Conservation (phyloP, 148 eudicot species). For the Amaranthus palmeri region DNA sequence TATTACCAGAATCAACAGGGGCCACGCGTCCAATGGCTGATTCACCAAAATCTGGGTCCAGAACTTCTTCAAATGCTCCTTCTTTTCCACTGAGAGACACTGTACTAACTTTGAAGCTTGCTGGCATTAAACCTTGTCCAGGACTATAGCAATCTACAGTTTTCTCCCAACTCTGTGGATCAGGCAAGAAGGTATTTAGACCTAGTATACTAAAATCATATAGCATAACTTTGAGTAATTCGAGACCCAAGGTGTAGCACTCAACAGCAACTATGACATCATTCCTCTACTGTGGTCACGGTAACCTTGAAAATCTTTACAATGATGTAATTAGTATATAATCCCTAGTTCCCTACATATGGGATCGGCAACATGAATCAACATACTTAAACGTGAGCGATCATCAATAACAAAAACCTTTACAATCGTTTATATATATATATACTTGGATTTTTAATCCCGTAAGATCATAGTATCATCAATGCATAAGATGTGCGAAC, state of each 20-base stretch:
- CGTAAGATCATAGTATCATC: too few relatives aligned
- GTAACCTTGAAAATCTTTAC: too few relatives aligned
- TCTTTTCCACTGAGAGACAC: conserved; percentile 54
- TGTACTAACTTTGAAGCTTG: conserved; percentile 75
- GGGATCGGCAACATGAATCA: too few relatives aligned
- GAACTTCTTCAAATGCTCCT: conserved; percentile 70
- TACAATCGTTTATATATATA: too few relatives aligned
- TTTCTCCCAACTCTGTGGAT: conserved; percentile 81
- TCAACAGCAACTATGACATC: too few relatives aligned
- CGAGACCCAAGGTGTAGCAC: too few relatives aligned
- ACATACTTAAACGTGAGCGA: too few relatives aligned
- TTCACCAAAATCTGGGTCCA: conserved; percentile 96
- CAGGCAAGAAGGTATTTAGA: not conserved
- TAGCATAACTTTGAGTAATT: too few relatives aligned
- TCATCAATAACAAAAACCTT: too few relatives aligned
- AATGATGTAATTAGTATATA: too few relatives aligned
- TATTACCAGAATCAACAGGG: conserved; percentile 88
- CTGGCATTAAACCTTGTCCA: conserved; percentile 95
- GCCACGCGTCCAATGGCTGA: conserved; percentile 97
- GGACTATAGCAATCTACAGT: conserved; percentile 89
- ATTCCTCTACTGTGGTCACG: too few relatives aligned
- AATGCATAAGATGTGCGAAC: not conserved
- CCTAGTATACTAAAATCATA: not conserved
- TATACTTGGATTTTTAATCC: not conserved
- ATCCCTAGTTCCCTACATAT: too few relatives aligned